Percentiles rank a stretch among this genome's conserved stretches.
These are phyloP conservation scores for Alternaria rosae DNA, from an alignment of 2,329 filamentous ascomycete species.

Conservation along the genomic window DNA sequence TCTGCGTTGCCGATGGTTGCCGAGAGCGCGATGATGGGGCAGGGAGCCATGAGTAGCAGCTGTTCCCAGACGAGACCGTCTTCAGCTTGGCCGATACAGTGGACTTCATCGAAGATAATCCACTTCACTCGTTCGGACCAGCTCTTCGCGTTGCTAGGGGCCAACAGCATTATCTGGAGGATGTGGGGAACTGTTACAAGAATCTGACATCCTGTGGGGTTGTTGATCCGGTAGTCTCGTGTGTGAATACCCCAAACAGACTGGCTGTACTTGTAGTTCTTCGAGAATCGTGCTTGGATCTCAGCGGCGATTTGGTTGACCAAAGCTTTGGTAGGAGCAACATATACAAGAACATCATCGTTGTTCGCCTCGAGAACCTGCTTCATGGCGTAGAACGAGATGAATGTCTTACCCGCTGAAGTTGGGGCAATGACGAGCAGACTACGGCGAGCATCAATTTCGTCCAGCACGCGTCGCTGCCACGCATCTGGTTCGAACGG, in stretches of 20 bases:
- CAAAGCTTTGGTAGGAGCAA: slow-evolving; percentile 81
- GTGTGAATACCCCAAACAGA: slow-evolving; percentile 84
- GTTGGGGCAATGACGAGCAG: slow-evolving; percentile 80
- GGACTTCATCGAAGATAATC: slow-evolving; percentile 85
- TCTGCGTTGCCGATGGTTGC: slow-evolving; percentile 79
- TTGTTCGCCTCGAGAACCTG: slow-evolving; percentile 73
- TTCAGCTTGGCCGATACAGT: slow-evolving; percentile 78
- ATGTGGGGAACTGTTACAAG: slow-evolving; percentile 81
- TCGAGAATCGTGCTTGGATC: slow-evolving; percentile 76
- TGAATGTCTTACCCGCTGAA: slow-evolving; percentile 83
- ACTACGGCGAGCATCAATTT: slow-evolving; percentile 73
- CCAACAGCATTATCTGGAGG: slow-evolving; percentile 75
- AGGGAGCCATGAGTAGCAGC: slow-evolving; percentile 74
- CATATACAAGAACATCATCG: slow-evolving; percentile 76
- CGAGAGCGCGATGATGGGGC: slow-evolving; percentile 79
- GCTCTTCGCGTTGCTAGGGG: slow-evolving; percentile 70
- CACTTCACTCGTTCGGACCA: slow-evolving; percentile 75
- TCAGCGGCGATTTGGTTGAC: slow-evolving; percentile 86
- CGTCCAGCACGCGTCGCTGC: slow-evolving; percentile 77
- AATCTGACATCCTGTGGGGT: slow-evolving; percentile 74
- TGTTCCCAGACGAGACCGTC: slow-evolving; percentile 83
- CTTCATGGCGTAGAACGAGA: slow-evolving; percentile 85
- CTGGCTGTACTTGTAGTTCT: slow-evolving; percentile 66
- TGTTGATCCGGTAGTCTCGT: slow-evolving; percentile 77
- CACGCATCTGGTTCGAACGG: slow-evolving; percentile 77